A percentile compares a stretch with the other conserved stretches of the same genome.
Conservation (phyloP, 345 rosid genomes). For the Lepidium aucheri region DNA sequence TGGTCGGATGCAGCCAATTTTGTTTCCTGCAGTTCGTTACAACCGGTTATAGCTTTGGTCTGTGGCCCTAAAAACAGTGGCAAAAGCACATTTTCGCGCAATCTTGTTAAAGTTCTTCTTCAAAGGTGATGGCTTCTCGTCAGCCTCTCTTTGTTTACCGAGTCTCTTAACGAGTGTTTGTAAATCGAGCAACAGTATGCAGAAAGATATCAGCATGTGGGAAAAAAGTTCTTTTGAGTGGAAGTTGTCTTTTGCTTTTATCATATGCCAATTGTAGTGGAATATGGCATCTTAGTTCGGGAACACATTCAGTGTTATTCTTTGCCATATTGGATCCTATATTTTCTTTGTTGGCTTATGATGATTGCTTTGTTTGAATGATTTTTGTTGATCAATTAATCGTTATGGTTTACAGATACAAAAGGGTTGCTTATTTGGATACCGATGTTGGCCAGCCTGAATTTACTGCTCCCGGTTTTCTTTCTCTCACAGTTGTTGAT, state of each 20-base stretch:
- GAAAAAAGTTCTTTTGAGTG: not conserved
- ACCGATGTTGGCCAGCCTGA: slow-evolving; percentile 96
- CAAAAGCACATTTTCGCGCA: slow-evolving; percentile 81
- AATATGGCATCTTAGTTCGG: not conserved
- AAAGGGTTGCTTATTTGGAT: slow-evolving; percentile 79
- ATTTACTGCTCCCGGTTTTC: slow-evolving; percentile 80
- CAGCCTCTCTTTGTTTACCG: not conserved
- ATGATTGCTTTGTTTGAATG: not conserved
- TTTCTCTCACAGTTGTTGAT: slow-evolving; percentile 73
- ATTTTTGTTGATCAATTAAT: not conserved
- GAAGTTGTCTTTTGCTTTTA: not conserved
- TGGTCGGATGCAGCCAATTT: slow-evolving; percentile 69
- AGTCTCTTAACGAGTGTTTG: not conserved
- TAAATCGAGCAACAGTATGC: not conserved
- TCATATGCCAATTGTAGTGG: not conserved
- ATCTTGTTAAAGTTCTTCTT: slow-evolving; percentile 67
- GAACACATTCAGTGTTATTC: not conserved
- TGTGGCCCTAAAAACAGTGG: slow-evolving; percentile 89
- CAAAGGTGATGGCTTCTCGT: slow-evolving; percentile 33
- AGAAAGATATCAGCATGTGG: not conserved
- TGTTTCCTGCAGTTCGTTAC: slow-evolving; percentile 41
- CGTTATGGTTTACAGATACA: slow-evolving; percentile 45
- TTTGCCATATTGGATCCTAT: not conserved
- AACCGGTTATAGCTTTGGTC: slow-evolving; percentile 45
- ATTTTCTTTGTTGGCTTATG: not conserved